These are phyloP conservation scores for Fusarium metavorans DNA, from an alignment of 2,329 filamentous ascomycete species.

Conservation along the genomic window DNA sequence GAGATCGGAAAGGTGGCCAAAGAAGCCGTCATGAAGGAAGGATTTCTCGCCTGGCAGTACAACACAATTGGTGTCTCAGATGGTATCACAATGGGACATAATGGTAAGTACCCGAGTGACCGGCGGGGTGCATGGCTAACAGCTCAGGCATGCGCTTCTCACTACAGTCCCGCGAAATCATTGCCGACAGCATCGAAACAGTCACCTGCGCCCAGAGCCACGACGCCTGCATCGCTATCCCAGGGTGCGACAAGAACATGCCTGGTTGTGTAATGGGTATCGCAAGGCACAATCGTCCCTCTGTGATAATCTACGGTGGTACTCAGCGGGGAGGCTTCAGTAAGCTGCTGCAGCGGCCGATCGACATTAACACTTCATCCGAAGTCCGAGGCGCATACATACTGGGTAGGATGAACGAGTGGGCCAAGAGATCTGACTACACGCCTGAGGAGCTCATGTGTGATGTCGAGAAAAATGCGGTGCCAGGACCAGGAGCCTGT, in stretches of 20 bases:
- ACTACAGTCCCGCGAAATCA: not conserved
- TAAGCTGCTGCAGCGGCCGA: not conserved
- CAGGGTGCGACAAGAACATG: not conserved
- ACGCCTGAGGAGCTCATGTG: not conserved
- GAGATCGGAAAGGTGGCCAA: not conserved
- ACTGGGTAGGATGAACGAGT: not conserved
- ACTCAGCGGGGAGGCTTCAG: not conserved
- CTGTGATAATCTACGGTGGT: not conserved
- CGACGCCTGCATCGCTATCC: not conserved
- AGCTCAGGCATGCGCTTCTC: not conserved
- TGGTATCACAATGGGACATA: not conserved
- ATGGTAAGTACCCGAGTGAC: not conserved
- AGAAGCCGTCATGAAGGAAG: not conserved
- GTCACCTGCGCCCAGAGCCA: not conserved
- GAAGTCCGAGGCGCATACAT: not conserved
- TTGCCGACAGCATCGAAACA: not conserved
- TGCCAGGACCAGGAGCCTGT: not conserved
- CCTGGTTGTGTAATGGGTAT: not conserved
- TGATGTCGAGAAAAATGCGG: not conserved
- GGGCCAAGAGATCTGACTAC: not conserved
- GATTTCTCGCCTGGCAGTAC: not conserved
- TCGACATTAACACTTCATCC: not conserved
- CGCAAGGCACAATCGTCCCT: not conserved
- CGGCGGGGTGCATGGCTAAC: not conserved
- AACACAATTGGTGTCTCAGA: not conserved